Evolutionary conservation across 2,329 filamentous ascomycete species (phyloP), one percentile per base, ranked within the genome.

Genomic region (Fusarium floridanum): DNA sequence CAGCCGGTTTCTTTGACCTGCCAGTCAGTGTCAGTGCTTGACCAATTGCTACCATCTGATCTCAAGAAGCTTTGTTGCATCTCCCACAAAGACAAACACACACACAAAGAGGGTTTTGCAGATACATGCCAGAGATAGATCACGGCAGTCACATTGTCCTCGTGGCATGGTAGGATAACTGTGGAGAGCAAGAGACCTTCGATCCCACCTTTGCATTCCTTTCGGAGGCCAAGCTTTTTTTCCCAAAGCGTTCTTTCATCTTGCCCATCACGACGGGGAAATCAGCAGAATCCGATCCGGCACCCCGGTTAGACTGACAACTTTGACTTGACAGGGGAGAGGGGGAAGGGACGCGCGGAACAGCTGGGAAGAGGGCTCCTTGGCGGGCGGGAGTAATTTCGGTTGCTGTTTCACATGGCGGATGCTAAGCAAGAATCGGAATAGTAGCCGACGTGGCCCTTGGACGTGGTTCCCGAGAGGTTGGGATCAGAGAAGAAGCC

Each of bases 321-420:
- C 24, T 34, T 34, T 34, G 32, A 34, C 32, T 41, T 60, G 70
- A 27, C 43, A 66, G 56, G 64, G 70, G 43, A 48, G 39, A 10
- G n/a, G 17, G n/a, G 36, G 17, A 17, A 39, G 77, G 72, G 73
- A 73, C 74, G 74, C 72, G 70, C 61, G 66, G 72, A 74, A 57
- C 37, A 29, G 36, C 17, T 43, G 41, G 57, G 60, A 59, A 27
- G 59, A 60, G 27, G 17, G 57, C 61, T 68, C 68, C 55, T 74
- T 81, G 77, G 81, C 76, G 71, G 14, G 76, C 80, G 79, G 80
- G 73, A 77, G 80, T 76, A 82, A 83, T 82, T 79, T 83, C 81
- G 80, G 77, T 81, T 82, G 68, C 4, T 71, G 77, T 79, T 79
- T 79, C 80, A 78, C 74, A 61, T 73, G 70, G 69, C 37, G 63